A percentile compares a stretch with the other conserved stretches of the same genome.
Conservation (phyloP, 306 rosid species). For the Spatholobus suberectus region DNA sequence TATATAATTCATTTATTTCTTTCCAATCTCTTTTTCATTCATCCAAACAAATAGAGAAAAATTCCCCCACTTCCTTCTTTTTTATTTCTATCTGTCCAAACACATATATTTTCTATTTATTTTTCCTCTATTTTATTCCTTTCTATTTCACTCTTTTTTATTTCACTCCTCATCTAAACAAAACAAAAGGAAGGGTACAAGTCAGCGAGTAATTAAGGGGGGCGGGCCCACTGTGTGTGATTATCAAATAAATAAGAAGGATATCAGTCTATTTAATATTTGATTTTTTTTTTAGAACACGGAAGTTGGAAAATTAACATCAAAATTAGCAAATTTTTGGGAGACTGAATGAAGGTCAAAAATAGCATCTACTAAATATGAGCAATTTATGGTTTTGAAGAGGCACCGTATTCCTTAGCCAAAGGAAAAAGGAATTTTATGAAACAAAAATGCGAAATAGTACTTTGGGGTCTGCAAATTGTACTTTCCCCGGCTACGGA, state of each 20-base stretch:
- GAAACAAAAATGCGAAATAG: not conserved
- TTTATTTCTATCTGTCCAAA: no score
- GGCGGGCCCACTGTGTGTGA: not conserved
- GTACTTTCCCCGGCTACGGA: not conserved
- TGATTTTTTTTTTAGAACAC: not conserved
- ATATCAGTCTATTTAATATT: not conserved
- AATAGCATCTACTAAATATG: not conserved
- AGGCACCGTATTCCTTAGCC: not conserved
- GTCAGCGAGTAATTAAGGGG: not conserved
- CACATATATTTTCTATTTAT: no score
- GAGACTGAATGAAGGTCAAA: not conserved
- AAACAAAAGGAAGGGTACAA: not conserved
- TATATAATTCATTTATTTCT: no score
- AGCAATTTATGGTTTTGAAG: not conserved
- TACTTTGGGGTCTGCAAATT: slow-evolving; percentile 2
- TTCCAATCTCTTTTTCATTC: no score
- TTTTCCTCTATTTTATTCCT: no score
- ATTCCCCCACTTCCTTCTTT: no score
- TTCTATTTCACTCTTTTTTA: no score
- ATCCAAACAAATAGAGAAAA: no score
- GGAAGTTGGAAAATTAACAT: not conserved
- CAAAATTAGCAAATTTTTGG: not conserved
- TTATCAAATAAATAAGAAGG: not conserved
- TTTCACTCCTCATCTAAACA: no score
- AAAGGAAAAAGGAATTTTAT: not conserved